Conservation (phyloP, 2,329 filamentous ascomycete species). For the Helotiales sp. region DNA sequence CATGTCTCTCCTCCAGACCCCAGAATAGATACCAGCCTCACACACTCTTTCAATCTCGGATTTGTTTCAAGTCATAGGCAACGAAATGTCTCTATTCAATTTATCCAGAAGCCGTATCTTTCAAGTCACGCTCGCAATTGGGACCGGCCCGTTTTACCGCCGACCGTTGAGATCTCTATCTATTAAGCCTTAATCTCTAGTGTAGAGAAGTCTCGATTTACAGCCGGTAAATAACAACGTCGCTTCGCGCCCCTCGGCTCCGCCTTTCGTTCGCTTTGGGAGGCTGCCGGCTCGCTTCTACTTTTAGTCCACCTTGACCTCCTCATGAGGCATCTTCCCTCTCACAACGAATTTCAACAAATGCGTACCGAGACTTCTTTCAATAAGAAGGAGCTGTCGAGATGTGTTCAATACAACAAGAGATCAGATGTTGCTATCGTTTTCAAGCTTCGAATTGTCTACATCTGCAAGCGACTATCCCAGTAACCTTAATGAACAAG, state of each 20-base stretch:
- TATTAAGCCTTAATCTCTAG: not conserved
- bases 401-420: too few species aligned
- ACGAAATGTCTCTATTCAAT: not conserved
- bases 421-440: too few species aligned
- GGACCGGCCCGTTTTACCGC: slow-evolving; percentile 17
- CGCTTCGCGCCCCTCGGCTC: not conserved
- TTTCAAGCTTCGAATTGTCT: too few species aligned
- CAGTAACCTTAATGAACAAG: not conserved
- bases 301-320: not conserved
- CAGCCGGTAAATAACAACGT: not conserved
- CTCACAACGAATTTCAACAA: not conserved
- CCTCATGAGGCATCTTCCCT: not conserved
- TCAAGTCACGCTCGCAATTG: not conserved
- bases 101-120: not conserved
- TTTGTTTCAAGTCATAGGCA: not conserved
- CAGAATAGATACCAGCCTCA: not conserved
- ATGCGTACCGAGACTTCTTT: not conserved
- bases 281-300: not conserved
- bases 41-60: not conserved
- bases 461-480: too few species aligned
- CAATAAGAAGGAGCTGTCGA: not conserved
- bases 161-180: not conserved
- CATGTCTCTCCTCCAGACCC: not conserved
- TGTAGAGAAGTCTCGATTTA: slow-evolving; percentile 5
- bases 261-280: not conserved